phyloP scores from a whole-genome alignment of 805 yeast genomes.

The Saturnispora serradocipensis region DNA sequence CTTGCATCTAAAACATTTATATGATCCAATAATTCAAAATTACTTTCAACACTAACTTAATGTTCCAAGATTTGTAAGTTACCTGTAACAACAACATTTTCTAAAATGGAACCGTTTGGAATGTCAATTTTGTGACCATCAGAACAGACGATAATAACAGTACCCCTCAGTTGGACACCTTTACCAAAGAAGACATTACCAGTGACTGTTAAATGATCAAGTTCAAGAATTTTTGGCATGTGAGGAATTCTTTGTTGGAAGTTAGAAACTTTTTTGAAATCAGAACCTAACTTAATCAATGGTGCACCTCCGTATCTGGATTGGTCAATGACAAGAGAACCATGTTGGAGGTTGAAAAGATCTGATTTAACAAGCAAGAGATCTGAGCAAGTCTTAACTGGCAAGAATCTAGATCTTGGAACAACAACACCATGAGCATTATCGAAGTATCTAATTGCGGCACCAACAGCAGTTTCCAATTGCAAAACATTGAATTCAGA shows the following conservation, averaged over 20 bases:
- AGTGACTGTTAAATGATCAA: constrained; percentile 94
- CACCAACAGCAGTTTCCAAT: constrained; percentile 98
- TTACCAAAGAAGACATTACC: constrained; percentile 93
- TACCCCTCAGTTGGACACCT: constrained; percentile 86
- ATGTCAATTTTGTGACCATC: constrained; percentile 95
- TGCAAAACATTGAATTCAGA: constrained; percentile 80
- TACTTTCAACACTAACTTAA: constrained; percentile 21
- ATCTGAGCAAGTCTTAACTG: constrained; percentile 96
- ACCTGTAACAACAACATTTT: constrained; percentile 96
- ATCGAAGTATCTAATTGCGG: constrained; percentile 92
- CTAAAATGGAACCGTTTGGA: constrained; percentile 92
- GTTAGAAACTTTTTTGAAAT: constrained; percentile 89
- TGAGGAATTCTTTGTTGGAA: constrained; percentile 87
- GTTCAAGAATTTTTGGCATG: constrained; percentile 92
- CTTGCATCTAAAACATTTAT: background rate
- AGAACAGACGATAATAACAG: constrained; percentile 94
- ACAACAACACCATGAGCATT: constrained; percentile 97
- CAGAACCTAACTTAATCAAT: constrained; percentile 90
- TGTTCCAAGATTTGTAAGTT: constrained; percentile 91
- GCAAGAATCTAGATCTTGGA: constrained; percentile 95
- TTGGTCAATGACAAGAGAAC: constrained; percentile 77
- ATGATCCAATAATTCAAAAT: background rate
- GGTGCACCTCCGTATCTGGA: constrained; percentile 89
- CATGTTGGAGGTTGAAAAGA: constrained; percentile 82
- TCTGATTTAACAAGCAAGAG: constrained; percentile 91